Percentiles rank a stretch among this genome's conserved stretches.
Evolutionary conservation across 2,329 filamentous ascomycete genomes (phyloP).

Genomic region (Colletotrichum sp.): DNA sequence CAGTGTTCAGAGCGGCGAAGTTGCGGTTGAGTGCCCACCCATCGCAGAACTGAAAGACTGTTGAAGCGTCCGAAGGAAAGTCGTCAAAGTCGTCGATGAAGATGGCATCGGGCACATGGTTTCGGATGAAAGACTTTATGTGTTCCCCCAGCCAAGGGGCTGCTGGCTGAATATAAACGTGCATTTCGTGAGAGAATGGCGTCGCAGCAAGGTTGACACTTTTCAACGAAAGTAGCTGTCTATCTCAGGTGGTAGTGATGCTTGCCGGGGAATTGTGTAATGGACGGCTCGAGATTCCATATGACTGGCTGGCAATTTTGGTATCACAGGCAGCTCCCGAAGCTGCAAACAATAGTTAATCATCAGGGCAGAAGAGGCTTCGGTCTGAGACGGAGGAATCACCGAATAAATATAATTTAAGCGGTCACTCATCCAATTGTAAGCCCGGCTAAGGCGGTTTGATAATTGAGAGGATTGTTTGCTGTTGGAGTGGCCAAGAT

Average conservation of each 20-base stretch:
- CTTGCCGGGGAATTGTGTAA: neutral
- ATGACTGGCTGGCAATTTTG: neutral
- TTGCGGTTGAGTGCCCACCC: conserved; percentile 38
- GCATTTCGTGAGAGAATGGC: conserved; percentile 17
- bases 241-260: conserved; percentile 5
- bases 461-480: neutral
- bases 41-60: conserved; percentile 36
- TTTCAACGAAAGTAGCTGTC: neutral
- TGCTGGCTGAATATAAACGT: conserved; percentile 29
- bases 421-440: neutral
- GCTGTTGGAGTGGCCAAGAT: neutral
- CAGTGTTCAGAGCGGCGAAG: conserved; percentile 35
- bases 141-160: conserved; percentile 36
- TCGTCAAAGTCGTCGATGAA: conserved; percentile 32
- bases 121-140: conserved; percentile 31
- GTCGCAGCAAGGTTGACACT: neutral
- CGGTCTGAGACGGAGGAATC: neutral
- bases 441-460: neutral
- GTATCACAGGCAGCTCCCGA: neutral
- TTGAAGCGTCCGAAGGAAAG: conserved; percentile 27
- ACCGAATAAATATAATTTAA: neutral
- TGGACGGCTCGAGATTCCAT: neutral
- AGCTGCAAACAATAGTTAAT: neutral
- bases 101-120: conserved; percentile 30
- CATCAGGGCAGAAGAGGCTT: neutral